Evolutionary conservation across 176 grass and related monocot genomes (phyloP), one percentile per base, ranked within the genome.

Genomic region (Pontederia crassipes): DNA sequence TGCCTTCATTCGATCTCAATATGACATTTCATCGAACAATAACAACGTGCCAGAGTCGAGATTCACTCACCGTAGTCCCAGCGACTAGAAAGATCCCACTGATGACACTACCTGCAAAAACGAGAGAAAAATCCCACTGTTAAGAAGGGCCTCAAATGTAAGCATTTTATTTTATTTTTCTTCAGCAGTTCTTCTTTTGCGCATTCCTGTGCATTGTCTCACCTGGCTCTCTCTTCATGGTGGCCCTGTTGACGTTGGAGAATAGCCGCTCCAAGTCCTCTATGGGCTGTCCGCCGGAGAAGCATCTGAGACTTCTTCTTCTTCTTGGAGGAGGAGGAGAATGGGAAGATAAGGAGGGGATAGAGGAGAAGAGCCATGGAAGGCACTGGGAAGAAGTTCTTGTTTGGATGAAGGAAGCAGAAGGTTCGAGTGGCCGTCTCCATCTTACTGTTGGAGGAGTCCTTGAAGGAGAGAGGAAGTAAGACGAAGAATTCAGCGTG

Each of bases 221-320:
- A 96, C 92, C 86, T 0, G 92, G 83, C 24, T 96, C 80, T 35
- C 84, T 84, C 81, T 90, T 78, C 92, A 96, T 88, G 69, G 80
- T 96, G 17, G 70, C 75, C 75, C 78, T 66, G 78, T 96, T 96
- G 73, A 96, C 62, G 46, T 96, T 96, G 49, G 92, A 96, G 81
- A 90, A 96, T 46, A 96, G 86, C 60, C 86, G 81, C 52, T 82
- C 80, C 35, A 88, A 57, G 65, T 79, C 71, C 53, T 80, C 57
- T 7, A 69, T 52, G 2, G 86, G 72, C 35, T 53, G 78, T 67
- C 53, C 67, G 61, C 73, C 72, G 53, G 78, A 51, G 52, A 60
- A 72, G 77, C 81, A 88, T 80, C 45, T 63, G 20, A 71, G 66
- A 17, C 6, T 40, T 40, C 1, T 40, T 40, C 32, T 40, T 40